Conservation (phyloP, 768 basidiomycete species). For the Rhodocollybia butyracea region DNA sequence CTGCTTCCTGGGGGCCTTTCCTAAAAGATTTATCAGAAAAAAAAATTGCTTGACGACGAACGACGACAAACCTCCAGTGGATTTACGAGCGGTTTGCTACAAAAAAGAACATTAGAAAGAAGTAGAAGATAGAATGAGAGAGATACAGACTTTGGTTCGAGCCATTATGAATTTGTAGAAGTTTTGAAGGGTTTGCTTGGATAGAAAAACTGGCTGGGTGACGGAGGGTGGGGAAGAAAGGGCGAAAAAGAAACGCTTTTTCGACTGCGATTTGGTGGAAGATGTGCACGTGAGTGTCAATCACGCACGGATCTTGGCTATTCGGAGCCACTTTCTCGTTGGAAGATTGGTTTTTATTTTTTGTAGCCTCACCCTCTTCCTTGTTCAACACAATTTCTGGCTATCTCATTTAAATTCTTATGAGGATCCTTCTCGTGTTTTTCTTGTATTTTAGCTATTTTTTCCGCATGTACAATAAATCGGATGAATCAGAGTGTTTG, state of each 20-base stretch:
- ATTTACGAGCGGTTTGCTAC: conserved; percentile 99
- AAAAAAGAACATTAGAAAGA: conserved; percentile 22
- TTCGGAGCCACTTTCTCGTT: conserved; percentile 2
- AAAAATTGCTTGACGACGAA: conserved; percentile 13
- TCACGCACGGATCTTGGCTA: conserved; percentile 4
- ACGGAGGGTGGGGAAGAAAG: conserved; percentile 36
- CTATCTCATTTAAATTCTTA: not conserved
- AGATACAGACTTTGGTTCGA: conserved; percentile 71
- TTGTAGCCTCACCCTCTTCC: not conserved
- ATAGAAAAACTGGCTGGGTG: conserved; percentile 24
- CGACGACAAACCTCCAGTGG: conserved; percentile 83
- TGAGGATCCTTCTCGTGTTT: not conserved
- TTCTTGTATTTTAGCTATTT: not conserved
- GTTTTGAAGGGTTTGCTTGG: conserved; percentile 19
- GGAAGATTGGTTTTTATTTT: conserved; percentile 6
- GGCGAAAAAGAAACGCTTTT: conserved; percentile 12
- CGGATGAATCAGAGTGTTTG: not conserved
- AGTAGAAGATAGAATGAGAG: conserved; percentile 7
- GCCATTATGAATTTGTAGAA: conserved; percentile 54
- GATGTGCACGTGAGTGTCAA: conserved; percentile 2
- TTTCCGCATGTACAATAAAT: not conserved
- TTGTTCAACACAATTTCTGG: not conserved
- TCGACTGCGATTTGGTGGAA: not conserved
- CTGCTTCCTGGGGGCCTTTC: conserved; percentile 91
- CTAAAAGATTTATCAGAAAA: conserved; percentile 36